Evolutionary conservation across 2,329 filamentous ascomycete genomes (phyloP).

Genomic region (Arthrobotrys sphaeroides): DNA sequence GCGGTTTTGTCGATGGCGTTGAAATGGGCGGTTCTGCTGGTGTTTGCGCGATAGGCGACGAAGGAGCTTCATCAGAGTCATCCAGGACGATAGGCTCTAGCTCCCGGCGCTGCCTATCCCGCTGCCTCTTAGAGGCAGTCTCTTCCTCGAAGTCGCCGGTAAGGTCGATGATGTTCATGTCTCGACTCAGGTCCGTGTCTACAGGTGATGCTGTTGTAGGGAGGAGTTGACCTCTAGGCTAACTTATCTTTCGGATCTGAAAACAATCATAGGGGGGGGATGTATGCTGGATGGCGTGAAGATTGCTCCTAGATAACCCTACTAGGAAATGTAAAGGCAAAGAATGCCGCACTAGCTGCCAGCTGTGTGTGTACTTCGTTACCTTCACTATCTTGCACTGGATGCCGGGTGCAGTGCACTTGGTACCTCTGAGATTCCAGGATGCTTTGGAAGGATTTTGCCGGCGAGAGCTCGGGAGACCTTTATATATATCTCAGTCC

Average conservation of each 20-base stretch:
- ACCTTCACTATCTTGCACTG: neutral
- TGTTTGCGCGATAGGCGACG: neutral
- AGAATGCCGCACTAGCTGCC: neutral
- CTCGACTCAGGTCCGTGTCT: neutral
- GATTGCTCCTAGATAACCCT: neutral
- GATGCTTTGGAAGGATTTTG: neutral
- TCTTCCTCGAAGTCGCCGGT: slow-evolving; percentile 39
- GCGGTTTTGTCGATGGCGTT: neutral
- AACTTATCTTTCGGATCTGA: neutral
- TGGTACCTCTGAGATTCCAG: slow-evolving; percentile 1
- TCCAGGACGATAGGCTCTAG: neutral
- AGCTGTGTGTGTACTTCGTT: neutral
- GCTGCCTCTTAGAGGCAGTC: neutral
- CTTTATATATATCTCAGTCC: neutral
- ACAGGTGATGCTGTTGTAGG: neutral
- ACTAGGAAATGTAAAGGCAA: neutral
- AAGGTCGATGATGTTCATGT: slow-evolving; percentile 30
- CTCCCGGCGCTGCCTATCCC: neutral
- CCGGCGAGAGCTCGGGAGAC: neutral
- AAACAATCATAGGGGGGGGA: neutral
- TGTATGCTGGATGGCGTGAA: neutral
- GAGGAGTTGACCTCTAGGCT: neutral
- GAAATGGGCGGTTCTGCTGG: neutral
- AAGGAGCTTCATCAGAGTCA: neutral
- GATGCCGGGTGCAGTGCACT: no score